These are phyloP conservation scores for Penstemon newberryi DNA, from an alignment of 257 asterid species.

Conservation along the genomic window DNA sequence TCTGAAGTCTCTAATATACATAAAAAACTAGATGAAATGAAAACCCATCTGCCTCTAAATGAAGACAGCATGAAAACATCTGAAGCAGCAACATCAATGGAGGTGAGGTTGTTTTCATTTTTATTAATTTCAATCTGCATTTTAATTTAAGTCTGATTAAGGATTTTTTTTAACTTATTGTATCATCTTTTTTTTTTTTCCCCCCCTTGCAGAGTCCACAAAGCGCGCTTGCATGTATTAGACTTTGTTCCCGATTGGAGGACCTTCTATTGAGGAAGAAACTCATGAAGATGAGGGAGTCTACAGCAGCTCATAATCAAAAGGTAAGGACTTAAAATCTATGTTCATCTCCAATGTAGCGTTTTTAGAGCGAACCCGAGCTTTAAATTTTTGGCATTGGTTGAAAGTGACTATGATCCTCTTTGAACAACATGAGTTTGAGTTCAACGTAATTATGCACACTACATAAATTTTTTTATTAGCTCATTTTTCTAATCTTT, in stretches of 20 bases:
- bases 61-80: too few species aligned
- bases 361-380: not conserved
- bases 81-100: too few species aligned
- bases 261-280: slow-evolving; percentile 66
- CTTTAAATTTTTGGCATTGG: not conserved
- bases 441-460: slow-evolving; percentile 5
- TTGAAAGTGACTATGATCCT: not conserved
- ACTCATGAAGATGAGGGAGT: slow-evolving; percentile 38
- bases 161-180: slow-evolving; percentile 20
- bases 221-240: slow-evolving; percentile 56
- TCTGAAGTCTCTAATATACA: too few species aligned
- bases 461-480: slow-evolving; percentile 1
- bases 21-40: too few species aligned
- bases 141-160: slow-evolving; percentile 1
- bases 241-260: slow-evolving; percentile 65
- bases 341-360: too few species aligned
- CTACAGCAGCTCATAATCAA: slow-evolving; percentile 43
- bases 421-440: slow-evolving; percentile 11
- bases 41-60: too few species aligned
- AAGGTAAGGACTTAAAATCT: slow-evolving; percentile 44
- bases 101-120: too few species aligned
- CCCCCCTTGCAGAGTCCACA: slow-evolving; percentile 62
- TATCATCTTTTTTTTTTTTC: slow-evolving; percentile 24
- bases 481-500: slow-evolving; percentile 24
- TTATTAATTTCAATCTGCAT: too few species aligned